phyloP scores from a whole-genome alignment of 371 early-diverging fungal genomes.

The Capillidium heterosporum region DNA sequence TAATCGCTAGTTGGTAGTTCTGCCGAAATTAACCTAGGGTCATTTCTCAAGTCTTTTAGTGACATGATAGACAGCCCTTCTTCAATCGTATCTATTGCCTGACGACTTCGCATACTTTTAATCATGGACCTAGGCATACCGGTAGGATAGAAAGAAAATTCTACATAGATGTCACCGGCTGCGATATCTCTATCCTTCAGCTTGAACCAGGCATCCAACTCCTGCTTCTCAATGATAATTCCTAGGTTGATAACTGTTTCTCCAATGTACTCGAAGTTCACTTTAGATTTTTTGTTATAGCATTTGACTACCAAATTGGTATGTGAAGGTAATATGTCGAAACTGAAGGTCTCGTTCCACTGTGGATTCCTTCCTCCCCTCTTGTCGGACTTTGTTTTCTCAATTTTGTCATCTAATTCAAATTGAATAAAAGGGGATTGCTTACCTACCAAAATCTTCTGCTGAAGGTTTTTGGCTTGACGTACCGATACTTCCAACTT shows the following conservation, averaged over 20 bases:
- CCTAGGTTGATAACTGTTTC: background rate
- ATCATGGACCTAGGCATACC: background rate
- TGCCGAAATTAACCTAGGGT: background rate
- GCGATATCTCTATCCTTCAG: background rate
- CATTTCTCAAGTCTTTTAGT: background rate
- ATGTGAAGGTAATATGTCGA: background rate
- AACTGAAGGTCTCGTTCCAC: background rate
- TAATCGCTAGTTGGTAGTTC: background rate
- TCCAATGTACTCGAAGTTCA: background rate
- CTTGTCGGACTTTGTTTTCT: background rate
- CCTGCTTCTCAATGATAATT: background rate
- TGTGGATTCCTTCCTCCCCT: conserved; percentile 2
- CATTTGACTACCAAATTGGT: background rate
- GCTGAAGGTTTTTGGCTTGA: background rate
- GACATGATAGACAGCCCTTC: conserved; percentile 2
- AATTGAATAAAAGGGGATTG: conserved; percentile 5
- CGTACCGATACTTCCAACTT: background rate
- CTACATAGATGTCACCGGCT: conserved; percentile 3
- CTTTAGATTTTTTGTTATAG: background rate
- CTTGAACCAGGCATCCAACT: background rate
- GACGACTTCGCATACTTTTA: background rate
- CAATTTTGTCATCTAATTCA: background rate
- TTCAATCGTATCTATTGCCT: background rate
- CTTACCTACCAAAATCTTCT: background rate
- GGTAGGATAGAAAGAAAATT: background rate